phyloP scores from a whole-genome alignment of 257 asterid species.

The Solanum piurae region DNA sequence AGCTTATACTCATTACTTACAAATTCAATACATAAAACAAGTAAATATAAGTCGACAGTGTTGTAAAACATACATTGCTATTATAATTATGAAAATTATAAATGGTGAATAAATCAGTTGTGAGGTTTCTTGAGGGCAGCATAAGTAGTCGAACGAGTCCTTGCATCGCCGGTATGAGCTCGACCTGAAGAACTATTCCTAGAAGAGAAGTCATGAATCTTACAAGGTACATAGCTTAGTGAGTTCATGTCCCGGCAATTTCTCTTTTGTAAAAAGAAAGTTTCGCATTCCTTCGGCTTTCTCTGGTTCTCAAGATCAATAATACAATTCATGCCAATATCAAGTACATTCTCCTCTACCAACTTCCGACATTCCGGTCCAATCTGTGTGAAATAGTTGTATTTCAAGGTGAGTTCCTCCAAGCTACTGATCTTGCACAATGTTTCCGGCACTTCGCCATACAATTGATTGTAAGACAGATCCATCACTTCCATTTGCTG shows the following conservation, averaged over 20 bases:
- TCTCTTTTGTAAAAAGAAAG: constrained; percentile 21
- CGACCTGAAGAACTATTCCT: background rate
- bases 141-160: constrained; percentile 15
- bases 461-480: constrained; percentile 26
- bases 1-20: background rate
- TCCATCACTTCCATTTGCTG: constrained; percentile 13
- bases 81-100: background rate
- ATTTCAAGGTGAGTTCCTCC: constrained; percentile 14
- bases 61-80: background rate
- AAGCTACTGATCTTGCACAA: constrained; percentile 29
- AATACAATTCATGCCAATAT: constrained; percentile 46
- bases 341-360: constrained; percentile 26
- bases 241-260: constrained; percentile 28
- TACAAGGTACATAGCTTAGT: constrained; percentile 25
- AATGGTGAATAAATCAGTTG: background rate
- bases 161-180: background rate
- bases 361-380: constrained; percentile 52
- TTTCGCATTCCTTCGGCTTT: constrained; percentile 17
- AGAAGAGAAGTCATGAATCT: background rate
- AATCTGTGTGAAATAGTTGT: constrained; percentile 43
- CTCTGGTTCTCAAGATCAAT: constrained; percentile 42
- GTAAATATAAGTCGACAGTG: background rate
- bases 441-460: constrained; percentile 53
- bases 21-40: background rate
- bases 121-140: constrained; percentile 10